A percentile compares a stretch with the other conserved stretches of the same genome.
Evolutionary conservation across 768 basidiomycete species (phyloP).

Genomic region (Aureoboletus auriporus): DNA sequence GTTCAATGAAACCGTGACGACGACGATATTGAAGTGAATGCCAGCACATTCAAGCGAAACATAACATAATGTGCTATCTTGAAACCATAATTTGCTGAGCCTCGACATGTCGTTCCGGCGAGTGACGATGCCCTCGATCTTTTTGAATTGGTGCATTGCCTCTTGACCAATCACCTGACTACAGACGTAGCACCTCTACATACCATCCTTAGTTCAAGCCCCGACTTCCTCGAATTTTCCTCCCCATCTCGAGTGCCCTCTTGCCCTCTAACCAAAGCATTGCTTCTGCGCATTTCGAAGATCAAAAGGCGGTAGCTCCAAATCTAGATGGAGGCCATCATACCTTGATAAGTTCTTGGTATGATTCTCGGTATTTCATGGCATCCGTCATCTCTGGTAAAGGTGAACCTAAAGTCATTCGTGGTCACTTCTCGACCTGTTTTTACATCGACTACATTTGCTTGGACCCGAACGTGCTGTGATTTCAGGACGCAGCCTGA

Average conservation of each 20-base stretch:
- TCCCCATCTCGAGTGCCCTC: slow-evolving; percentile 65
- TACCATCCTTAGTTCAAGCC: background rate
- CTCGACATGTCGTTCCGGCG: too few species aligned
- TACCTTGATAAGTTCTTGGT: slow-evolving; percentile 69
- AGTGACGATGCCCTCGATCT: too few species aligned
- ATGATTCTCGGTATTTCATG: slow-evolving; percentile 44
- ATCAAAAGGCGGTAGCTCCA: slow-evolving; percentile 3
- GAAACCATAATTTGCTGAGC: too few species aligned
- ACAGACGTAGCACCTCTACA: too few species aligned
- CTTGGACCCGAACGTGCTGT: slow-evolving; percentile 69
- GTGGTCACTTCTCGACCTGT: slow-evolving; percentile 64
- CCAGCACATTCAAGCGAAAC: too few species aligned
- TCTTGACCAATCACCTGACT: too few species aligned
- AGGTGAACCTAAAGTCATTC: slow-evolving; percentile 76
- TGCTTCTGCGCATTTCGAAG: slow-evolving; percentile 47
- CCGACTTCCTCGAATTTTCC: slow-evolving; percentile 48
- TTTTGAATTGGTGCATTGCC: too few species aligned
- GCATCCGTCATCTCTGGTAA: slow-evolving; percentile 45
- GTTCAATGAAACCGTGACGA: too few species aligned
- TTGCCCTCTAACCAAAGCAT: slow-evolving; percentile 84
- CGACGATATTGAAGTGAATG: too few species aligned
- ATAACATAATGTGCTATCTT: too few species aligned
- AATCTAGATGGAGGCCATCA: background rate
- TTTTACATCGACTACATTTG: slow-evolving; percentile 65
- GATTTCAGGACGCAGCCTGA: background rate